Evolutionary conservation across 2,329 filamentous ascomycete species (phyloP).

Genomic region (Botryotinia globosa): DNA sequence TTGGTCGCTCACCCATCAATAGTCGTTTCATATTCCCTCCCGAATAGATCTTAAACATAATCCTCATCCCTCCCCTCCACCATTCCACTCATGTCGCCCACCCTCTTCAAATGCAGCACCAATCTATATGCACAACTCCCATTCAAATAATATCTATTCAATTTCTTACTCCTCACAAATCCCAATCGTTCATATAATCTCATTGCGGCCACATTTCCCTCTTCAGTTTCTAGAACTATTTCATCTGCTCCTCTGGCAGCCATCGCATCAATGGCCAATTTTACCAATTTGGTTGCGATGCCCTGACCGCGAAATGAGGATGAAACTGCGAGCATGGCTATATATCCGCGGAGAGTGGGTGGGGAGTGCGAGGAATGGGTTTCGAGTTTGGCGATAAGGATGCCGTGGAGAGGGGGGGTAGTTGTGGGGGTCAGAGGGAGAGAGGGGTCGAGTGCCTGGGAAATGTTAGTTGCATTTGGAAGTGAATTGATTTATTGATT

Average conservation of each 20-base stretch:
- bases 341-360: conserved; percentile 79
- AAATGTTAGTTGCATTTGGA: background rate
- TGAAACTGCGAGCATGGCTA: conserved; percentile 95
- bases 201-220: conserved; percentile 85
- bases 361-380: conserved; percentile 78
- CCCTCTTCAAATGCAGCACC: conserved; percentile 55
- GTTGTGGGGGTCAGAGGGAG: conserved; percentile 27
- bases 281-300: conserved; percentile 85
- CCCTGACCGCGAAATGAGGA: conserved; percentile 77
- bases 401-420: conserved; percentile 70
- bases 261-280: conserved; percentile 90
- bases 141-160: conserved; percentile 95
- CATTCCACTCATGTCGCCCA: conserved; percentile 33
- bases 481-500: background rate
- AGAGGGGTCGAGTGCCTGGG: conserved; percentile 55
- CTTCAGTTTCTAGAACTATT: conserved; percentile 93
- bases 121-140: conserved; percentile 92
- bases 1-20: background rate
- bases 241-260: conserved; percentile 80
- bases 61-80: background rate
- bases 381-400: conserved; percentile 94
- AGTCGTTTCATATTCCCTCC: background rate
- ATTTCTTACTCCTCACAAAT: conserved; percentile 85
- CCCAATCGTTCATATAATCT: conserved; percentile 90
- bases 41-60: background rate